Percentiles rank a stretch among this genome's conserved stretches.
Conservation (phyloP, 371 early-diverging fungal species). For the Mortierella sp. region DNA sequence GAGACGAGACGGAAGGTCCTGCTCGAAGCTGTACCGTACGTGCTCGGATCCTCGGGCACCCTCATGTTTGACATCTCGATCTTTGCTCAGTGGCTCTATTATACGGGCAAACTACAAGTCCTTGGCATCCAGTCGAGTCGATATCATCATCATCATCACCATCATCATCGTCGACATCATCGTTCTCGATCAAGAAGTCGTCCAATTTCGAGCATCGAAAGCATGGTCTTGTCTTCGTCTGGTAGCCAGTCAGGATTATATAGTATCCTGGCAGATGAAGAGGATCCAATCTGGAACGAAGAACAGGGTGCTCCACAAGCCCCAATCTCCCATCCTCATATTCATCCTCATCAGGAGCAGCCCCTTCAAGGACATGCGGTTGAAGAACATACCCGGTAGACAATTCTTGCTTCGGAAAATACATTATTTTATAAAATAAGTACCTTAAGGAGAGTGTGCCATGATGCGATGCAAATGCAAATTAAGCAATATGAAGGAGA, state of each 20-base stretch:
- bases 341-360: background rate
- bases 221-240: slow-evolving; percentile 42
- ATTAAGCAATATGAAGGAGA: no score
- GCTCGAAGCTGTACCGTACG: slow-evolving; percentile 70
- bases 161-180: slow-evolving; percentile 3
- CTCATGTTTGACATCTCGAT: slow-evolving; percentile 73
- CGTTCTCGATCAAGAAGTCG: slow-evolving; percentile 10
- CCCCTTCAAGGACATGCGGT: background rate
- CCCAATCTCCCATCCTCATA: background rate
- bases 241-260: slow-evolving; percentile 40
- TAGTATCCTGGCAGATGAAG: slow-evolving; percentile 37
- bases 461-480: no score
- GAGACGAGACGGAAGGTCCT: slow-evolving; percentile 60
- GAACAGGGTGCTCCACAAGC: background rate
- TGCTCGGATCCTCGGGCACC: slow-evolving; percentile 76
- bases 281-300: slow-evolving; percentile 13
- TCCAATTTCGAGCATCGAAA: slow-evolving; percentile 25
- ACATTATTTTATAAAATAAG: no score
- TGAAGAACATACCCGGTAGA: slow-evolving; percentile 1
- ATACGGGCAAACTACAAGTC: slow-evolving; percentile 26
- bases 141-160: slow-evolving; percentile 20
- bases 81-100: slow-evolving; percentile 66
- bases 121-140: slow-evolving; percentile 6
- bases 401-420: no score
- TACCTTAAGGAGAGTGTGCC: no score